These are phyloP conservation scores for Ophioceras dolichostomum DNA, from an alignment of 2,329 filamentous ascomycete genomes.

Conservation along the genomic window DNA sequence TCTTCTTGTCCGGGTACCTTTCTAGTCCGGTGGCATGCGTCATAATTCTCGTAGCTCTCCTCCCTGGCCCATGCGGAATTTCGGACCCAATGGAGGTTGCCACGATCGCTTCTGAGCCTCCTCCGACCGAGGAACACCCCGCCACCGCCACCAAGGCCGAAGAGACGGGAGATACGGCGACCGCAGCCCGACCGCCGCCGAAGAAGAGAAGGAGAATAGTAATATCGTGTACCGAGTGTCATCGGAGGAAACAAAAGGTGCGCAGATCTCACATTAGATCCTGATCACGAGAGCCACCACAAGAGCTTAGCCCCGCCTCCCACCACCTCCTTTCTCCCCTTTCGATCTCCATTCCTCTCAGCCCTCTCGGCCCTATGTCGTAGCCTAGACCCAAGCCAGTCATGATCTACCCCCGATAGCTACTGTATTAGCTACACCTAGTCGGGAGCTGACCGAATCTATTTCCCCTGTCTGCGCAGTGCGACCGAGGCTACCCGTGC, in stretches of 20 bases:
- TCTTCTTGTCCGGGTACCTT: neutral
- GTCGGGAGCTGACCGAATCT: neutral
- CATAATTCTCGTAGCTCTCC: too few relatives aligned
- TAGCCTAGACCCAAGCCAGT: too few relatives aligned
- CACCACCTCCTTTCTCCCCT: neutral
- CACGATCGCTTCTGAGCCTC: neutral
- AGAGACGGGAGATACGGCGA: neutral
- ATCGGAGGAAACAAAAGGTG: slow-evolving; percentile 51
- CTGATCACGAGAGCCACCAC: neutral
- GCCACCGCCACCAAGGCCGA: neutral
- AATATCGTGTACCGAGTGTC: slow-evolving; percentile 53
- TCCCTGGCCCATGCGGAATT: too few relatives aligned
- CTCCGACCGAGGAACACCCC: neutral
- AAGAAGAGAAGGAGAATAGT: slow-evolving; percentile 47
- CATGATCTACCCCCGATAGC: too few relatives aligned
- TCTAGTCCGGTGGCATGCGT: too few relatives aligned
- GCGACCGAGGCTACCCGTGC: slow-evolving; percentile 47
- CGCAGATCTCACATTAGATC: neutral
- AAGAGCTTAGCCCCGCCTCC: neutral
- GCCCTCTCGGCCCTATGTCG: too few relatives aligned
- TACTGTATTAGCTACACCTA: too few relatives aligned
- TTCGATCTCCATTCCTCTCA: too few relatives aligned
- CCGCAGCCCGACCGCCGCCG: slow-evolving; percentile 22
- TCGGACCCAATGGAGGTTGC: neutral
- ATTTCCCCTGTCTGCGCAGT: slow-evolving; percentile 21